phyloP scores from a whole-genome alignment of 768 basidiomycete species.

The Calvatia gigantea region DNA sequence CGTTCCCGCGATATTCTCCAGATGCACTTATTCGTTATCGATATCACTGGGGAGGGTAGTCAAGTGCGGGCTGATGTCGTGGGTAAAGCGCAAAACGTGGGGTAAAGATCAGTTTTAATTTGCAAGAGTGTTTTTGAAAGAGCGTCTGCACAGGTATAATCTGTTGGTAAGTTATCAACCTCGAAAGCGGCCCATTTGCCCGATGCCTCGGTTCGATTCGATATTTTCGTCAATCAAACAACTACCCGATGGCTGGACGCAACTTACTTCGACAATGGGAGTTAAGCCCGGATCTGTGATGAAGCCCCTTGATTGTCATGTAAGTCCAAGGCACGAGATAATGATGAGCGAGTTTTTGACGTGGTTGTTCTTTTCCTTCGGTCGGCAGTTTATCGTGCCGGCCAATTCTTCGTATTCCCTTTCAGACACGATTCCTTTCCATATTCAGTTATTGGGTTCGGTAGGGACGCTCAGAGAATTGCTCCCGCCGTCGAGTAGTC shows the following conservation, averaged over 20 bases:
- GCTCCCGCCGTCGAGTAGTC: constrained; percentile 23
- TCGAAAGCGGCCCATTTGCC: constrained; percentile 42
- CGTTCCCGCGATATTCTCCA: constrained; percentile 29
- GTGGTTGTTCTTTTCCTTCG: not conserved
- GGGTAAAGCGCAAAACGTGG: constrained; percentile 36
- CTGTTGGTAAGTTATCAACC: constrained; percentile 43
- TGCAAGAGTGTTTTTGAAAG: not conserved
- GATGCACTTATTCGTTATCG: constrained; percentile 30
- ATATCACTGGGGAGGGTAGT: constrained; percentile 29
- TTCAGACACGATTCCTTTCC: constrained; percentile 52
- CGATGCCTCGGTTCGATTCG: constrained; percentile 36
- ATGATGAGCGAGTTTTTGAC: not conserved
- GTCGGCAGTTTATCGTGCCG: constrained; percentile 34
- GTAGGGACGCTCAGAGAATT: constrained; percentile 42
- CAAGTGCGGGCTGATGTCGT: constrained; percentile 27
- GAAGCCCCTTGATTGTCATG: constrained; percentile 48
- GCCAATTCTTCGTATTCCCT: constrained; percentile 45
- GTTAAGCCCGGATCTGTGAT: constrained; percentile 27
- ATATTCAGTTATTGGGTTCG: constrained; percentile 49
- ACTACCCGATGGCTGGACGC: constrained; percentile 56
- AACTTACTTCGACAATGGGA: constrained; percentile 38
- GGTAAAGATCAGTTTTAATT: constrained; percentile 6
- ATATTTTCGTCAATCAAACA: constrained; percentile 50
- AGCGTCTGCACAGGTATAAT: constrained; percentile 27
- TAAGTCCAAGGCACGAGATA: constrained; percentile 26